A percentile compares a stretch with the other conserved stretches of the same genome.
phyloP scores from a whole-genome alignment of 306 rosid species.

The Acacia melanoxylon region DNA sequence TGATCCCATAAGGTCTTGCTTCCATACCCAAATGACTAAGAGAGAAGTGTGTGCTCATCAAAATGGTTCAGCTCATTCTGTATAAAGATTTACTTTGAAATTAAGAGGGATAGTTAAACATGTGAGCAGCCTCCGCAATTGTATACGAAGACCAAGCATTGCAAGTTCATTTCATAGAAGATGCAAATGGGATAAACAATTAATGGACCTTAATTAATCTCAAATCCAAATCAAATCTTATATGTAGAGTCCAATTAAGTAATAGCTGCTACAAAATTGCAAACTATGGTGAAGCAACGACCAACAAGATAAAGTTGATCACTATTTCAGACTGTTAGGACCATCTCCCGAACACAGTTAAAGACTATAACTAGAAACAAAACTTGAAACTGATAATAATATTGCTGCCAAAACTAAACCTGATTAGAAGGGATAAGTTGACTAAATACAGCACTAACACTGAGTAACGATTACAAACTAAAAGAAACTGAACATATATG shows the following conservation, averaged over 20 bases:
- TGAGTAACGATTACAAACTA: no score
- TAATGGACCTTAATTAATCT: background rate
- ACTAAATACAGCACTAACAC: no score
- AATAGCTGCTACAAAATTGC: background rate
- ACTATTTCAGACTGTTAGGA: background rate
- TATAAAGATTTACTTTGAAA: no score
- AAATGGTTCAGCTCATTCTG: background rate
- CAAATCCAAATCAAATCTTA: background rate
- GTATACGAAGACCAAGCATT: background rate
- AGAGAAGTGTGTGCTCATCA: background rate
- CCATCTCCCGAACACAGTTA: no score
- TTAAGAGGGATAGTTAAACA: background rate
- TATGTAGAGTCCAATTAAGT: background rate
- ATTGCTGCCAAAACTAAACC: no score
- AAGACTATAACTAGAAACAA: no score
- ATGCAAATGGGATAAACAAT: background rate
- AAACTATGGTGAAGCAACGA: background rate
- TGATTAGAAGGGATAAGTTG: no score
- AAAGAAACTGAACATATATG: no score
- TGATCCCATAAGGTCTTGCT: background rate
- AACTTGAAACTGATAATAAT: no score
- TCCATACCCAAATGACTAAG: background rate
- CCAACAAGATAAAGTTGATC: background rate
- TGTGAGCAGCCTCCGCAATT: background rate
- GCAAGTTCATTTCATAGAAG: background rate